Percentiles rank a stretch among this genome's conserved stretches.
phyloP scores from a whole-genome alignment of 2,329 filamentous ascomycete genomes.

The Colletotrichum costaricense region DNA sequence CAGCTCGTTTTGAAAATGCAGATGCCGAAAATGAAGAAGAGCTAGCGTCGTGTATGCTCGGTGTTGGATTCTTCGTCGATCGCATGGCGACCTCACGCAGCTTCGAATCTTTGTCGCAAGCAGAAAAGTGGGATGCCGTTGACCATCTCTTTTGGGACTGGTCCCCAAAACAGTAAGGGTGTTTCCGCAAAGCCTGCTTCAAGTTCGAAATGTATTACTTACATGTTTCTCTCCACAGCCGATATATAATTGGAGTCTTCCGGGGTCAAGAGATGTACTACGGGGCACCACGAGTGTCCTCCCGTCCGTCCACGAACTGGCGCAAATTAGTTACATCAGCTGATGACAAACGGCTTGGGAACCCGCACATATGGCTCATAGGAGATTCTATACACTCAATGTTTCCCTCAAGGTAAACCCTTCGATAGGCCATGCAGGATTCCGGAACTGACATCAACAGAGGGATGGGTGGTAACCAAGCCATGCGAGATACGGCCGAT shows the following conservation, averaged over 20 bases:
- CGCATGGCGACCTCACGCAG: background rate
- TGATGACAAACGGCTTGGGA: background rate
- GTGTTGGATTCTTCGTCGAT: background rate
- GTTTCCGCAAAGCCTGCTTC: too few species aligned
- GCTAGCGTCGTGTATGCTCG: background rate
- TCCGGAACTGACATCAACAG: background rate
- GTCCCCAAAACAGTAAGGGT: too few species aligned
- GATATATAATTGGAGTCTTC: background rate
- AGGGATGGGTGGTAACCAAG: background rate
- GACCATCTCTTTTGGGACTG: too few species aligned
- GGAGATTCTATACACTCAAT: background rate
- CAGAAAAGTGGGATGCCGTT: too few species aligned
- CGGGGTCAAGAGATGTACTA: background rate
- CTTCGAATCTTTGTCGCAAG: background rate
- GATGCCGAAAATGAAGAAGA: background rate
- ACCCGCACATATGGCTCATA: background rate
- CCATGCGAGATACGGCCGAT: background rate
- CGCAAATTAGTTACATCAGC: background rate
- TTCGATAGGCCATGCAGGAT: too few species aligned
- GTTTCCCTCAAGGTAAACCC: background rate
- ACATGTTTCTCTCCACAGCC: background rate
- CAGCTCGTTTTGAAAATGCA: background rate
- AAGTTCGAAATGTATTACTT: background rate
- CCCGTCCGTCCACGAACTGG: background rate
- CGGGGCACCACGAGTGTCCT: background rate